Evolutionary conservation across 176 grass and related monocot species (phyloP).

Genomic region (Thalia dealbata): DNA sequence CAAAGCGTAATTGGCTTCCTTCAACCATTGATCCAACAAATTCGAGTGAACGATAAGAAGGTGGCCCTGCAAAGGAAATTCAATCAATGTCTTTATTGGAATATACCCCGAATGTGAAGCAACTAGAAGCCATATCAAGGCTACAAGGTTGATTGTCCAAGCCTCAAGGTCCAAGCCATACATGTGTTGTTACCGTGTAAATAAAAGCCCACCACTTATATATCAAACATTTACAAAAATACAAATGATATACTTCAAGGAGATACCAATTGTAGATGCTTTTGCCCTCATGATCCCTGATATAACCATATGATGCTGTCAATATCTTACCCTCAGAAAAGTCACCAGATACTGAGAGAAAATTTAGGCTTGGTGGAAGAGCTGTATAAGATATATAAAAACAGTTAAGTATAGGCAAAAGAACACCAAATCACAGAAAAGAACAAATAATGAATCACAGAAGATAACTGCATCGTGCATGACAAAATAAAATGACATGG

Average conservation of each 20-base stretch:
- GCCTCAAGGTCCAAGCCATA: background rate
- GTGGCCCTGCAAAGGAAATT: constrained; percentile 48
- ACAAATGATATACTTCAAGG: constrained; percentile 46
- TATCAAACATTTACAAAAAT: constrained; percentile 12
- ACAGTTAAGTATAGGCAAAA: background rate
- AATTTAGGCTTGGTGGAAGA: constrained; percentile 75
- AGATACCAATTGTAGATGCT: constrained; percentile 85
- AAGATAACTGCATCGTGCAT: constrained; percentile 1
- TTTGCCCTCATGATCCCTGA: constrained; percentile 85
- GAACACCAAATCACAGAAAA: background rate
- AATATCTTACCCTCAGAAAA: constrained; percentile 77
- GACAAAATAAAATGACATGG: background rate
- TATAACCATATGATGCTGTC: constrained; percentile 94
- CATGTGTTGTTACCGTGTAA: background rate
- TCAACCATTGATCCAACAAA: constrained; percentile 63
- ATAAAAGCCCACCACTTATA: background rate
- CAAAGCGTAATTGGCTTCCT: constrained; percentile 57
- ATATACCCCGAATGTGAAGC: background rate
- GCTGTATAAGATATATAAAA: constrained; percentile 42
- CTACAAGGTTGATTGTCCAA: background rate
- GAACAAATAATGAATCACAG: constrained; percentile 5
- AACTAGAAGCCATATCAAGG: background rate
- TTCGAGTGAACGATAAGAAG: constrained; percentile 56
- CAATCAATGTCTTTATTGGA: constrained; percentile 10
- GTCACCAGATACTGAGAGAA: constrained; percentile 89